Percentiles rank a stretch among this genome's conserved stretches.
Conservation (phyloP, 2,329 filamentous ascomycete genomes). For the Clonostachys chloroleuca region DNA sequence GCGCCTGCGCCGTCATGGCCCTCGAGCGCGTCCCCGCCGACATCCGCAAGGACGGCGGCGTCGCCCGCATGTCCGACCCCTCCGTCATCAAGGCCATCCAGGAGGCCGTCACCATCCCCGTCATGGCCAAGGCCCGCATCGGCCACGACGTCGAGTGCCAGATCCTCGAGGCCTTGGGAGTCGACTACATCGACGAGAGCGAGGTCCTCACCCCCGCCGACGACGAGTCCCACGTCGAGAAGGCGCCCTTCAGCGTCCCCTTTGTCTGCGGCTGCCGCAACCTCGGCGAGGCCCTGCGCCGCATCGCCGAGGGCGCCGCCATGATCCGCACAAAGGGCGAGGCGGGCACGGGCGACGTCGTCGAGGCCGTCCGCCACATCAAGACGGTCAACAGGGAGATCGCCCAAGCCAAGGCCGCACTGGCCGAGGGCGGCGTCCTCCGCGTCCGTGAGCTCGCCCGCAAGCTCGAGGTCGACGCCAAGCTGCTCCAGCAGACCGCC, state of each 20-base stretch:
- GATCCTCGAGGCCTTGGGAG: constrained; percentile 90
- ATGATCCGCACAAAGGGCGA: constrained; percentile 99
- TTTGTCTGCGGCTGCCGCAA: constrained; percentile 97
- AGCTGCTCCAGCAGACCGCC: constrained; percentile 80
- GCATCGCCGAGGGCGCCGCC: constrained; percentile 89
- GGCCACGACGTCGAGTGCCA: constrained; percentile 98
- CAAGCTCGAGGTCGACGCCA: constrained; percentile 73
- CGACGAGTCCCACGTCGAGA: constrained; percentile 85
- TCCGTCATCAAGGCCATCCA: constrained; percentile 94
- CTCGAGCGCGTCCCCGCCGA: constrained; percentile 96
- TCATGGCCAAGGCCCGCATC: constrained; percentile 98
- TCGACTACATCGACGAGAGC: constrained; percentile 98
- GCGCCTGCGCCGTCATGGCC: constrained; percentile 95
- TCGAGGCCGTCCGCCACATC: constrained; percentile 96
- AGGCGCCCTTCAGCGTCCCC: constrained; percentile 74
- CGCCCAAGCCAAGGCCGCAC: constrained; percentile 70
- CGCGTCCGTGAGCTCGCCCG: constrained; percentile 69
- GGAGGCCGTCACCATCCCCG: constrained; percentile 89
- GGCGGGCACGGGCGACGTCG: constrained; percentile 93
- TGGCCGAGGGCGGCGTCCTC: constrained; percentile 47
- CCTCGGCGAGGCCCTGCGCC: constrained; percentile 85
- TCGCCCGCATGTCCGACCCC: constrained; percentile 95
- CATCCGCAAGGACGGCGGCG: constrained; percentile 87
- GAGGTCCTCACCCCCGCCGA: constrained; percentile 97
- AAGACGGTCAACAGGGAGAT: constrained; percentile 85